Base-by-base conservation (phyloP, 768 basidiomycete genomes). In the Hirschioporus abietinus region DNA sequence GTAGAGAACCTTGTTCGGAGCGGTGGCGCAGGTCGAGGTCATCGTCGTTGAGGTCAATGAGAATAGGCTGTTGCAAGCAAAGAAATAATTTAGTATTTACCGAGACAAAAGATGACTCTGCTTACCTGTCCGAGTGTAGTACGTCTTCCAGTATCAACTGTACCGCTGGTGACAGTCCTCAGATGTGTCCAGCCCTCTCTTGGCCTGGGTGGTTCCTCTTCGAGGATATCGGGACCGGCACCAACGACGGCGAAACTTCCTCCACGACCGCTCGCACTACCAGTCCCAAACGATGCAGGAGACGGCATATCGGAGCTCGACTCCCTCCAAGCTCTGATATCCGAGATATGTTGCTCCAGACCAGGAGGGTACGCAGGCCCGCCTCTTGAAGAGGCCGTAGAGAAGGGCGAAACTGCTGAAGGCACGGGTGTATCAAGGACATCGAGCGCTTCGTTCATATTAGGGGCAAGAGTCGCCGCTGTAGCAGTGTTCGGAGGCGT, bases 41-140 rank as follows among this genome's bases (percentile, higher is more conserved):
- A 7, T 76, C 71, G 42, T 76, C 77, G n/a, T 74, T 76, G 34
- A 77, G 77, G 64, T 84, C 74, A 52, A 82, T 74, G 71, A 78
- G 77, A 26, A 82, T 82, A 81, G 88, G 70, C 24, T 69, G 65
- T 30, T 30, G 8, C 30, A 34, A 52, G 66, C 64, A 7, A 34
- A 30, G 15, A 7, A 35, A 1, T 12, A 20, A 7, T 60, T 12
- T 58, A 42, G 35, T 30, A 61, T 58, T 7, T 34, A 15, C 15
- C 1, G 15, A 8, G 7, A 35, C 12, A 57, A 35, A 18, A 57
- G 58, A 15, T 6, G 36, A 30, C 52, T 74, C 17, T 72, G 70
- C 88, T 78, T 71, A 89, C 88, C 69, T 82, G 71, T 68, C 90
- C 90, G 74, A 89, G 89, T 7, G 88, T 88, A 27, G 84, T 81